Base-by-base conservation (phyloP, 2,329 filamentous ascomycete genomes). In the Diaporthe vaccinii region DNA sequence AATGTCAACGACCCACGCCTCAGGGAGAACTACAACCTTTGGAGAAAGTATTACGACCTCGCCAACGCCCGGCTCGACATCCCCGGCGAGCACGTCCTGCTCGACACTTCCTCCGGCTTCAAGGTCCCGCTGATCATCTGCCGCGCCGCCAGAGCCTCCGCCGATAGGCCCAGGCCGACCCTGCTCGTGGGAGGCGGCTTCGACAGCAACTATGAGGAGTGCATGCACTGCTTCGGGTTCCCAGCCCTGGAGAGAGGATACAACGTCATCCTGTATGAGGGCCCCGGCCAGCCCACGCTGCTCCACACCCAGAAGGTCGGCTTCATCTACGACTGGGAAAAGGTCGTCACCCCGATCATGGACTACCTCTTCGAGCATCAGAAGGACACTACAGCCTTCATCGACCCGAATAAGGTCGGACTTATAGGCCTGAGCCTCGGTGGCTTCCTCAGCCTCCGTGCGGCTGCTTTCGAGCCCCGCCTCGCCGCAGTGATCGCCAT, bases 181-280 rank as follows among this genome's bases (percentile, higher is more conserved):
- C 34, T 85, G n/a, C 73, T 86, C 22, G 74, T 85, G 17, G 80
- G 82, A 20, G 82, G 58, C 61, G 83, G 84, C 22, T 84, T 81
- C 69, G 84, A 86, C 73, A 82, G 78, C 7, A 74, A 81, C 9
- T 82, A 84, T 73, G 84, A 86, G 74, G 84, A 85, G 31, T 74
- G 80, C 5, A 81, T 82, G 67, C 84, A 85, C 74, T n/a, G 69
- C 17, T 77, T 79, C 4, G 82, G 80, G 25, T 74, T 78, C 17
- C 77, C 78, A 3, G 80, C 80, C 2, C 76, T 84, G 12, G 81
- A 82, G 34, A 82, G 86, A 2, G 86, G 86, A 1, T 86, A 81
- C 78, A 86, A 88, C 73, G 80, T 82, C 41, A 81, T 87, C 20
- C 84, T 83, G 0, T 88, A 86, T 76, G 86, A 88, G 62, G 87